These are phyloP conservation scores for Linum lewisii DNA, from an alignment of 345 rosid species.

Conservation along the genomic window DNA sequence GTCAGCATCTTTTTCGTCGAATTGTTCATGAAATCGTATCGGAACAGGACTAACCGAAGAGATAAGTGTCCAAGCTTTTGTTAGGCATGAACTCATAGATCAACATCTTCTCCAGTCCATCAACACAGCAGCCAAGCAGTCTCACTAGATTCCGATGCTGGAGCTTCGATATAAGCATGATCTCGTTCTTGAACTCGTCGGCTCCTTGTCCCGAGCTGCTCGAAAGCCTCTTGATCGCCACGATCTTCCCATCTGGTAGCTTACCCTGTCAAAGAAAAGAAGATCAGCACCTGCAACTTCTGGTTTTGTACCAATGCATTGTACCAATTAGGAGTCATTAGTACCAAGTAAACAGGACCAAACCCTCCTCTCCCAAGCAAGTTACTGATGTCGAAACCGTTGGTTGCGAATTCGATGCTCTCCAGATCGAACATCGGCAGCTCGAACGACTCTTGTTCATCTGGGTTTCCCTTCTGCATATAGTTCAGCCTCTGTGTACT, in stretches of 20 bases:
- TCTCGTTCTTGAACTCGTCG: conserved; percentile 27
- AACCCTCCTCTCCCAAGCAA: conserved; percentile 38
- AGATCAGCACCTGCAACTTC: no score
- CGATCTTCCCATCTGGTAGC: conserved; percentile 13
- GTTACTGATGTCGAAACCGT: conserved; percentile 15
- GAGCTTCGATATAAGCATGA: conserved; percentile 19
- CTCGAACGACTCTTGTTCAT: conserved; percentile 10
- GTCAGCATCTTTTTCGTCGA: background rate
- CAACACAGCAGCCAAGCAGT: conserved; percentile 51
- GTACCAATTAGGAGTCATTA: no score
- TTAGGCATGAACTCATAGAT: conserved; percentile 66
- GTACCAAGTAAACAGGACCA: conserved; percentile 38
- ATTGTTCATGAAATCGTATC: background rate
- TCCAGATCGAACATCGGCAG: conserved; percentile 12
- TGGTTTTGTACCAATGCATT: no score
- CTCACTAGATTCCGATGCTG: conserved; percentile 73
- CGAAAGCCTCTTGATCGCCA: conserved; percentile 27
- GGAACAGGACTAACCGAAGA: conserved; percentile 36
- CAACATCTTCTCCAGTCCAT: conserved; percentile 56
- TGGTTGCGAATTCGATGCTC: conserved; percentile 18
- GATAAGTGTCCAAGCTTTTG: conserved; percentile 48
- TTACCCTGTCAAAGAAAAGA: conserved; percentile 12
- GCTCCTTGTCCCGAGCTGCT: conserved; percentile 22
- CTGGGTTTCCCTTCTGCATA: background rate
- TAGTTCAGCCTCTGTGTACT: background rate